Evolutionary conservation across 2,329 filamentous ascomycete species (phyloP).

Genomic region (Leptographium lundbergii): DNA sequence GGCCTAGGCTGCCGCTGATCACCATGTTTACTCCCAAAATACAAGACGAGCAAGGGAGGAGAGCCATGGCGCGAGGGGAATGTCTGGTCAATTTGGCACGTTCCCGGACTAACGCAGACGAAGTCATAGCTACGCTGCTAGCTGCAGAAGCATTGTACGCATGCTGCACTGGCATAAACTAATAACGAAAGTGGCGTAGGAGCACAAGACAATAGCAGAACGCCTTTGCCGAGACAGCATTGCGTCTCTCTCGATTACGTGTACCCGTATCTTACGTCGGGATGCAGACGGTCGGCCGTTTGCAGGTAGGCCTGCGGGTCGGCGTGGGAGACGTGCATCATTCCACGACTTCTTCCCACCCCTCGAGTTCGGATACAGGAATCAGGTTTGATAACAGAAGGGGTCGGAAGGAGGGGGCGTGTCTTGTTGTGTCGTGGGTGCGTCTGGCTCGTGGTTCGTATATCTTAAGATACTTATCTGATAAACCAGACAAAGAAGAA

Average conservation of each 20-base stretch:
- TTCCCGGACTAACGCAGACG: neutral
- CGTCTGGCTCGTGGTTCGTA: neutral
- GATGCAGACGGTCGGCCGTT: neutral
- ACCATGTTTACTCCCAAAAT: neutral
- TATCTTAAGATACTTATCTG: neutral
- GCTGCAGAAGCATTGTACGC: neutral
- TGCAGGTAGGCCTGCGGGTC: neutral
- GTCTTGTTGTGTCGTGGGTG: neutral
- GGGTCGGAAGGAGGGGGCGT: neutral
- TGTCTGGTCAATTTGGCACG: neutral
- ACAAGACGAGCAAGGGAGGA: neutral
- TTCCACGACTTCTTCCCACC: neutral
- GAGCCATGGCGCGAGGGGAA: neutral
- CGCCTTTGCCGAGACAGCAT: slow-evolving; percentile 1
- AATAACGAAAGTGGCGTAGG: neutral
- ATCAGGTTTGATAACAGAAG: neutral
- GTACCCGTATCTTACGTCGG: too few relatives aligned
- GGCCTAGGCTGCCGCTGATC: neutral
- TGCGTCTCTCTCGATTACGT: slow-evolving; percentile 7
- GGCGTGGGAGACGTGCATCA: neutral
- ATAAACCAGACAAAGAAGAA: neutral
- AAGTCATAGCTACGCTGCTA: neutral
- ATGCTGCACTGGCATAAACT: neutral
- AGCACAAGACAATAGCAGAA: neutral
- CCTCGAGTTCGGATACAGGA: neutral